Evolutionary conservation across 345 rosid species (phyloP), one percentile per base, ranked within the genome.

Genomic region (Bruguiera parviflora): DNA sequence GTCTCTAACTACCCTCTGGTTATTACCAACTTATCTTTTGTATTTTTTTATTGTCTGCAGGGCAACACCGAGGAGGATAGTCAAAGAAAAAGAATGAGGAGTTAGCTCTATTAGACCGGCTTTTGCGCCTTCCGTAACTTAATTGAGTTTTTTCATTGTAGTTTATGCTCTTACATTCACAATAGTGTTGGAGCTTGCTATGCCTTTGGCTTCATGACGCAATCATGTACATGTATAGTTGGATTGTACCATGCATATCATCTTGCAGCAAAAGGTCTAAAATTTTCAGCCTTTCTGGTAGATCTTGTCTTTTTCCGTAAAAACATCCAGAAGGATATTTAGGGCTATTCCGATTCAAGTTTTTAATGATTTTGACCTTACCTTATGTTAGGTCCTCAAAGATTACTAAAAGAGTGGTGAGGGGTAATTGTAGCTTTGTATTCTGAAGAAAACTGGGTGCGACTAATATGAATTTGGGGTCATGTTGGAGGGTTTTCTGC

Each of bases 41-140:
- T 9, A 27, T 28, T 63, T 29, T 63, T 53, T 63, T 22, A 39
- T 33, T 18, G 49, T 57, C 74, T 83, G 81, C 96, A 92, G 99
- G 96, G 84, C 66, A 75, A 71, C 73, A 52, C 73, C n/a, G 92
- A 91, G 73, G 93, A 85, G 78, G 87, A 88, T 74, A 87, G 84
- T 81, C 92, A 83, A 66, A 87, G 89, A 76, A 92, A 87, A 76
- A 72, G 84, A 72, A 64, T 87, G 84, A 83, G 88, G 84, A 85
- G 84, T 78, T 95, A 80, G 80, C 77, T 69, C 61, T 57, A 43
- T 64, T 79, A 73, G 78, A 81, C 72, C 57, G 60, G 83, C 58
- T 66, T 77, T 66, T 59, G 69, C 79, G 77, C 76, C 76, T 73
- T 73, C 57, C 80, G 78, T 85, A 81, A 76, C 78, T 32, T 74